phyloP scores from a whole-genome alignment of 2,329 filamentous ascomycete genomes.

The Cladosporium sp. region DNA sequence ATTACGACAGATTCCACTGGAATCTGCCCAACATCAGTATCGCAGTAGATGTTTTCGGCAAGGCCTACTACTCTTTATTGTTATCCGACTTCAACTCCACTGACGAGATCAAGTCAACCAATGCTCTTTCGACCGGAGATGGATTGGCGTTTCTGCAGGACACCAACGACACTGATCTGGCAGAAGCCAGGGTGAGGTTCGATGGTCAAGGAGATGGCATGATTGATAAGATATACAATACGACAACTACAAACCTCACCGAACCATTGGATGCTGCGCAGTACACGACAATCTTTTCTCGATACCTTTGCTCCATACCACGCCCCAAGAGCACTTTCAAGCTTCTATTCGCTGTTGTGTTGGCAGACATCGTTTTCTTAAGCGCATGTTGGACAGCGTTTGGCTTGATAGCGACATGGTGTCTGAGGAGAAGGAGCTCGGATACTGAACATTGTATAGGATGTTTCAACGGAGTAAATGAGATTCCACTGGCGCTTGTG shows the following conservation, averaged over 20 bases:
- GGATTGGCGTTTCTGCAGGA: not conserved
- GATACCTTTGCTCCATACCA: slow-evolving; percentile 3
- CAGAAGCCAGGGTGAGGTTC: not conserved
- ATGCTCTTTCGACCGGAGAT: not conserved
- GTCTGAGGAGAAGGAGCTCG: not conserved
- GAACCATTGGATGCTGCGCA: not conserved
- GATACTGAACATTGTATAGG: not conserved
- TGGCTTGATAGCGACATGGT: not conserved
- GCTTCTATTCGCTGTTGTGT: not conserved
- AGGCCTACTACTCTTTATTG: slow-evolving; percentile 3
- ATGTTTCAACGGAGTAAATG: not conserved
- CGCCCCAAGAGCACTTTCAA: not conserved
- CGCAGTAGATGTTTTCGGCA: not conserved
- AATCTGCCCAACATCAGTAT: slow-evolving; percentile 1
- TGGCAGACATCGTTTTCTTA: slow-evolving; percentile 4
- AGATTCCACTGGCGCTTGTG: not conserved
- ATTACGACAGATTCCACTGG: no score
- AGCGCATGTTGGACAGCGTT: not conserved
- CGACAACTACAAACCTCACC: not conserved
- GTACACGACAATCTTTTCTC: not conserved
- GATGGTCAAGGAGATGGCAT: not conserved
- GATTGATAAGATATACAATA: not conserved
- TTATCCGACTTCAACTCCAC: not conserved
- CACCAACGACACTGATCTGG: not conserved
- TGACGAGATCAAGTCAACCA: not conserved